Evolutionary conservation across 208 protist genomes (phyloP).

Genomic region (Acanthamoeba triangularis): DNA sequence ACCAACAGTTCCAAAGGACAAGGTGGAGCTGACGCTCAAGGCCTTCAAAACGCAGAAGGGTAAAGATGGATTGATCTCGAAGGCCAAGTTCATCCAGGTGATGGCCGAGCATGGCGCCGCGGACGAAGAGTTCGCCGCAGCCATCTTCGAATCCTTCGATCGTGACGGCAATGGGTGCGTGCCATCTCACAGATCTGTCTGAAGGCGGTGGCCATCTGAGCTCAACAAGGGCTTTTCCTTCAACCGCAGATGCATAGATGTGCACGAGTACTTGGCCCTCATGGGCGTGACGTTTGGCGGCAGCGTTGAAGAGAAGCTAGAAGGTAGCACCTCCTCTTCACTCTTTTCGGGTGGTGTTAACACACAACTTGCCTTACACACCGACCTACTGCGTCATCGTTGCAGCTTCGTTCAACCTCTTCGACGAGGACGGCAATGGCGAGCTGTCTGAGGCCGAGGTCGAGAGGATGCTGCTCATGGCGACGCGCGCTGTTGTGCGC

Average conservation of each 20-base stretch:
- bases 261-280: neutral
- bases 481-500: neutral
- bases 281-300: conserved; percentile 16
- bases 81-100: neutral
- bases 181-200: neutral
- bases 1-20: conserved; percentile 8
- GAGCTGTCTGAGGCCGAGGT: neutral
- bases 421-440: neutral
- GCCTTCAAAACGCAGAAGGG: conserved; percentile 32
- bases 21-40: conserved; percentile 15
- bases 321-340: neutral
- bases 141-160: conserved; percentile 12
- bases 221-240: neutral
- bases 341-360: neutral
- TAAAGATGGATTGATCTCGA: conserved; percentile 8
- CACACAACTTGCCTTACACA: neutral
- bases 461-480: conserved; percentile 39
- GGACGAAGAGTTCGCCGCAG: conserved; percentile 17
- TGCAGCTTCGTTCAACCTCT: neutral
- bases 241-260: neutral
- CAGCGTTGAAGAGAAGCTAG: neutral
- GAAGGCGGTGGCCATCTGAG: neutral
- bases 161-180: neutral
- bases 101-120: conserved; percentile 12
- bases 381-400: neutral